Evolutionary conservation across 2,329 filamentous ascomycete species (phyloP), one percentile per base, ranked within the genome.

Genomic region (Cryphonectria radicalis): DNA sequence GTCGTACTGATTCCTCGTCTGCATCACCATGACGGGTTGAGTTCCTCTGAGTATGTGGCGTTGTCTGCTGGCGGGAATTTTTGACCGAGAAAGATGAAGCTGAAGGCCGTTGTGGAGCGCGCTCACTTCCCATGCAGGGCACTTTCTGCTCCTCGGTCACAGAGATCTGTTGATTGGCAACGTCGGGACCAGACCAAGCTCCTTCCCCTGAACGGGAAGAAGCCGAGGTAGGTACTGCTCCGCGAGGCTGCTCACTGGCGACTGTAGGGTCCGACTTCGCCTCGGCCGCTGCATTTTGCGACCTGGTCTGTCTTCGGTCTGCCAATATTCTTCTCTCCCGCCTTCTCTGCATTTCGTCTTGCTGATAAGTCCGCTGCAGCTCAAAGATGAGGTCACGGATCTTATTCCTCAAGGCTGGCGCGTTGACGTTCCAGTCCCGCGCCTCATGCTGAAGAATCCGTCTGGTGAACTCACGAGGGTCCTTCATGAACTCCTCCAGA

Each of bases 401-500:
- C 6, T 88, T 82, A 46, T 81, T 80, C 32, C 95, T 90, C 76
- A 95, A 87, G 11, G 85, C 78, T 0, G 87, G 85, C 3, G 86
- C 82, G 43, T 89, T 82, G 77, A 94, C 88, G 13, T 82, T 72
- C 85, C 87, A 89, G 0, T 79, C 75, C 2, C 83, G 79, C 5
- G 77, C 66, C 74, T 92, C 86, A 57, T 86, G 88, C 37, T 84
- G 86, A 6, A 97, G 82, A 25, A 97, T 82, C 72, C 88, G 90
- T 28, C 82, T 82, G 22, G 93, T 85, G 74, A 97, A 96, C 0
- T 78, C 80, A 73, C 93, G 89, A 0, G 95, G 95, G 72, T 93
- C 83, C 67, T 89, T 85, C 22, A 97, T 86, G 74, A 99, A 97
- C 74, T 92, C 90, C 74, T 94, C 88, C 68, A 97, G 85, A 77